Evolutionary conservation across 192 early-diverging fungal species (phyloP).

Genomic region (Blastocladiella britannica): DNA sequence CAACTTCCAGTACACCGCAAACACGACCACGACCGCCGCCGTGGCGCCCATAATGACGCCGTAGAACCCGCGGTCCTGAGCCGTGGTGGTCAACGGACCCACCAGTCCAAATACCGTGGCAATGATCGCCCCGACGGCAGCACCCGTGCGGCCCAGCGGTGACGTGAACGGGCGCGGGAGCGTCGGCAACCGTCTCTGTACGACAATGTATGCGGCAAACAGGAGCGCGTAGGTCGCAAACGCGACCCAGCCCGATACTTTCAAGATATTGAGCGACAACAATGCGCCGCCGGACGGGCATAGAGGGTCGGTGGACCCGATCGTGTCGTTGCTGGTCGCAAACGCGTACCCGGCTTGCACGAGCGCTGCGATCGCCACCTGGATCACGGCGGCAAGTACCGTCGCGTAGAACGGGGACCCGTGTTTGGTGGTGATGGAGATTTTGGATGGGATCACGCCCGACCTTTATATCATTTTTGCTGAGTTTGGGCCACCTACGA

Average conservation of each 20-base stretch:
- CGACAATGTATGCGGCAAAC: not conserved
- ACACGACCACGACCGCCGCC: no score
- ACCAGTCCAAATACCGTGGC: no score
- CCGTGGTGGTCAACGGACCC: no score
- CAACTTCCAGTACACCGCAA: no score
- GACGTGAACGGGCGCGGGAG: not conserved
- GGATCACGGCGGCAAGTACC: no score
- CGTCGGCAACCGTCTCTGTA: not conserved
- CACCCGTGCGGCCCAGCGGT: not conserved
- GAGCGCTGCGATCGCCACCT: not conserved
- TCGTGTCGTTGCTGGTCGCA: no score
- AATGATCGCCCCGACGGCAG: no score
- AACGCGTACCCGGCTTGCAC: not conserved
- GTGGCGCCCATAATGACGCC: no score
- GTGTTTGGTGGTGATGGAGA: not conserved
- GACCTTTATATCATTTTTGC: no score
- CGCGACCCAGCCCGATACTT: not conserved
- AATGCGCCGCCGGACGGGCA: not conserved
- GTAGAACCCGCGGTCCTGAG: no score
- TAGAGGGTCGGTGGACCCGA: not conserved
- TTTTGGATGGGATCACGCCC: not conserved
- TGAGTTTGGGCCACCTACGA: no score
- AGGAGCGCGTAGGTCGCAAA: not conserved
- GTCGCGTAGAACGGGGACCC: not conserved
- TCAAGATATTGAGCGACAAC: not conserved